Evolutionary conservation across 2,329 filamentous ascomycete species (phyloP).

Genomic region (Raffaelea arxii): DNA sequence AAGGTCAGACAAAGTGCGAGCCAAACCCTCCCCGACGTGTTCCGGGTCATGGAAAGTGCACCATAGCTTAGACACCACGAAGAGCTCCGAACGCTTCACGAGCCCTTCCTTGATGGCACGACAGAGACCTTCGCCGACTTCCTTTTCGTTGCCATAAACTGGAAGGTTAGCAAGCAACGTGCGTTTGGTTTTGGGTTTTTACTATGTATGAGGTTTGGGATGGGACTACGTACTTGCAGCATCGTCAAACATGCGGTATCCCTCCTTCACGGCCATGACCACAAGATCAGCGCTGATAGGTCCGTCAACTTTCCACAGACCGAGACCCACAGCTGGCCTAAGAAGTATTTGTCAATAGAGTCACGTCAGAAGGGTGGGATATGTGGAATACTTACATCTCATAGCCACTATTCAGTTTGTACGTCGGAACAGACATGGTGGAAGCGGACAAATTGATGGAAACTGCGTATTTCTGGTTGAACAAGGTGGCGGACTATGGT

Average conservation of each 20-base stretch:
- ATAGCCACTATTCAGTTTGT: constrained; percentile 55
- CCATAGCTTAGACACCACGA: constrained; percentile 91
- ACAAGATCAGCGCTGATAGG: constrained; percentile 63
- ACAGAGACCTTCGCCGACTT: constrained; percentile 65
- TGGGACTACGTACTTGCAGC: constrained; percentile 49
- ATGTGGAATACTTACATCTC: constrained; percentile 38
- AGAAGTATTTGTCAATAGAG: background rate
- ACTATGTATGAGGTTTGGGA: no score
- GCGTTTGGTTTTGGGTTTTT: no score
- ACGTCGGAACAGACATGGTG: constrained; percentile 29
- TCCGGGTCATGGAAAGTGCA: constrained; percentile 81
- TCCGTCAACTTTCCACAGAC: constrained; percentile 76
- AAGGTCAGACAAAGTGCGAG: constrained; percentile 69
- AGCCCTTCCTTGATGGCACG: constrained; percentile 73
- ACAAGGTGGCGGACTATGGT: no score
- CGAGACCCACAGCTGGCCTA: constrained; percentile 60
- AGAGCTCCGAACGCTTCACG: constrained; percentile 77
- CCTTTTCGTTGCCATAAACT: constrained; percentile 80
- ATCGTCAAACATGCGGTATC: constrained; percentile 52
- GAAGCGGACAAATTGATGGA: no score
- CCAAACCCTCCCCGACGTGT: constrained; percentile 59
- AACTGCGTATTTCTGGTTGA: no score
- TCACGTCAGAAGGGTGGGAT: background rate
- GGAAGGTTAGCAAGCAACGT: constrained; percentile 5
- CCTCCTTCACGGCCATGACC: constrained; percentile 62